Conservation (phyloP, 805 yeast genomes). For the Yarrowia yakushimensis region DNA sequence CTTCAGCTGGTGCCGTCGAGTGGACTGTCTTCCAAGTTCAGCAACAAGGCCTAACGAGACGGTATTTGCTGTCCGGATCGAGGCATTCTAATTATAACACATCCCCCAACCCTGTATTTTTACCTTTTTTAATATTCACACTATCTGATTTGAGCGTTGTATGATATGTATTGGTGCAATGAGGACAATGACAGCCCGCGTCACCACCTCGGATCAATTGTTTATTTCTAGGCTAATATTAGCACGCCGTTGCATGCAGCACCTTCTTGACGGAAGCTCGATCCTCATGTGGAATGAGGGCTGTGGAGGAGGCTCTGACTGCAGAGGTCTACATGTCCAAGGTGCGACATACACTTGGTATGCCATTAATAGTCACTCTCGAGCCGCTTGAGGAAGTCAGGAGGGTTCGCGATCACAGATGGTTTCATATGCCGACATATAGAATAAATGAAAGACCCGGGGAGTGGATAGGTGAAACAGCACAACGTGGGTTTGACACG, state of each 20-base stretch:
- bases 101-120: slow-evolving; percentile 2
- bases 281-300: not conserved
- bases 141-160: not conserved
- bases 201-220: not conserved
- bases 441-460: not conserved
- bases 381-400: not conserved
- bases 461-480: not conserved
- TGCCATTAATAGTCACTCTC: not conserved
- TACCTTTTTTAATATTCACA: not conserved
- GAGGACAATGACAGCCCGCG: no score
- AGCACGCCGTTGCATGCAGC: not conserved
- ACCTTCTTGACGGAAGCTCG: not conserved
- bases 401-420: not conserved
- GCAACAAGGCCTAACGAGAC: slow-evolving; percentile 2
- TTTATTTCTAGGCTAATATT: not conserved
- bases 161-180: not conserved
- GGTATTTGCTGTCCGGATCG: not conserved
- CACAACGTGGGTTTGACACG: not conserved
- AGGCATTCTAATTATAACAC: not conserved
- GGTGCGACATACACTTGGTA: not conserved
- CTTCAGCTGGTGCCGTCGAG: slow-evolving; percentile 8
- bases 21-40: not conserved
- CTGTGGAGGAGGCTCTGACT: not conserved
- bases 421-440: not conserved
- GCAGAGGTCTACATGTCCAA: not conserved